Evolutionary conservation across 2,329 filamentous ascomycete genomes (phyloP), one percentile per base, ranked within the genome.

Genomic region (Westerdykella sp.): DNA sequence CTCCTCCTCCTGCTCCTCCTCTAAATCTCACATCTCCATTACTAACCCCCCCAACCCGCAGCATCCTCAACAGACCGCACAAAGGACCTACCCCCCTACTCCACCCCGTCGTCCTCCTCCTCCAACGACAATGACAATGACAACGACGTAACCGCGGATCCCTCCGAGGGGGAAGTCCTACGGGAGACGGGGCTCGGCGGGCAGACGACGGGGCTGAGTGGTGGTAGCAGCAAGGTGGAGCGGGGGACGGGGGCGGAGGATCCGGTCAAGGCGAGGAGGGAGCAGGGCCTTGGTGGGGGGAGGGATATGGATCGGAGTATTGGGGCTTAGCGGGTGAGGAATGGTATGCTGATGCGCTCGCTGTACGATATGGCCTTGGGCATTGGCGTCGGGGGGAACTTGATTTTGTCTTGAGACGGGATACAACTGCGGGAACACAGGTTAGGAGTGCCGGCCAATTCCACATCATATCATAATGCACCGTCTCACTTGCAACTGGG

Each of bases 191-290:
- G 74, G 57, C 63, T 70, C 60, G 68, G 67, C 50, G 79, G 78
- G 6, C 73, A 80, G 59, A 69, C 69, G 5, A 77, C 80, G 32
- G 74, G 72, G 30, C 76, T 80, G 55, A 59, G 74, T 22, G 78
- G 77, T 2, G 43, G 59, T 23, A 58, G 62, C 9, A 28, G 25
- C 7, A 28, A 28, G 7, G 25, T 4, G 9, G 25, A 28, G 4
- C 4, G 9, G 59, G 69, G 66, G 55, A 70, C 65, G 50, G 18
- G 18, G 18, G 66, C 66, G 41, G 62, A 67, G 45, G 66, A 56
- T 42, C 55, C 67, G 4, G 25, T 9, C 11, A 66, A 69, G 53
- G 63, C 65, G 57, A 71, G 76, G 59, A 68, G 68, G 55, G 67
- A 68, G 58, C 74, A 78, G 60, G 75, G 74, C 25, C 79, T 80